Conservation (phyloP, 257 asterid species). For the Echites panduratus region DNA sequence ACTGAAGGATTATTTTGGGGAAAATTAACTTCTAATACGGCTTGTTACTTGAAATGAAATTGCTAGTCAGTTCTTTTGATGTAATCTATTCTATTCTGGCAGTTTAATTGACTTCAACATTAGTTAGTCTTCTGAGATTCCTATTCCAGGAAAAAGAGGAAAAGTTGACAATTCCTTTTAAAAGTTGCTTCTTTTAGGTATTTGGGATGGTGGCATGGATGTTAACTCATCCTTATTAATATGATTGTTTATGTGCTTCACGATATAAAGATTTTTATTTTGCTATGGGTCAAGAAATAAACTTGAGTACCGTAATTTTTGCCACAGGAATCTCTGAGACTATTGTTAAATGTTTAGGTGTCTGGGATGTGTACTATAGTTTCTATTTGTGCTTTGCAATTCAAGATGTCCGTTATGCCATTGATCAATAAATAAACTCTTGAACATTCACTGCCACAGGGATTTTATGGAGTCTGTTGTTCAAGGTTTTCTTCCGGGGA, state of each 20-base stretch:
- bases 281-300: background rate
- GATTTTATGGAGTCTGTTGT: constrained; percentile 40
- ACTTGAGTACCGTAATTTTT: constrained; percentile 24
- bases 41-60: background rate
- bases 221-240: background rate
- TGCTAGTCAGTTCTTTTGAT: background rate
- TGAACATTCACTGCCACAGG: constrained; percentile 39
- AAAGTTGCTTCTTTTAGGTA: background rate
- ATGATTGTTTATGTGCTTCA: background rate
- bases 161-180: background rate
- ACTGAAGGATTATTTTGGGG: background rate
- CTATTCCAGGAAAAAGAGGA: background rate
- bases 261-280: too few relatives aligned
- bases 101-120: background rate
- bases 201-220: background rate
- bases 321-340: constrained; percentile 44
- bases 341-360: constrained; percentile 51
- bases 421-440: background rate
- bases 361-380: background rate
- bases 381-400: background rate
- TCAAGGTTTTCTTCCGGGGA: constrained; percentile 93
- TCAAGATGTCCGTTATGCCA: background rate
- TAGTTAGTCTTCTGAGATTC: background rate
- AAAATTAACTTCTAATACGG: background rate
- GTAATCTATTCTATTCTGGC: background rate